A percentile compares a stretch with the other conserved stretches of the same genome.
These are phyloP conservation scores for Crucibulum parvulum DNA, from an alignment of 1,284 basidiomycete species.

Conservation along the genomic window DNA sequence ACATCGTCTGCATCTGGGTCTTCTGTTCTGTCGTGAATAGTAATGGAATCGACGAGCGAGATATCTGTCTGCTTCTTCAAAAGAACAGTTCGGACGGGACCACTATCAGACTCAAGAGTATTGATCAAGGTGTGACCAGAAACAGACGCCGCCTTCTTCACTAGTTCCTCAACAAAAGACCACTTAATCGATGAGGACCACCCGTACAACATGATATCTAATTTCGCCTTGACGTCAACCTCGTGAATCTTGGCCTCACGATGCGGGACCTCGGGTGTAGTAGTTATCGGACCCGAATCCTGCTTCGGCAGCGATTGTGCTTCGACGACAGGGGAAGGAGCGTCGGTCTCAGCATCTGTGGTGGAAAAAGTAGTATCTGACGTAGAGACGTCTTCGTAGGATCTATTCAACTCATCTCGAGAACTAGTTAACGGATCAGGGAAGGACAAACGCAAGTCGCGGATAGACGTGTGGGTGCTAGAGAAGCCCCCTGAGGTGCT, in stretches of 20 bases:
- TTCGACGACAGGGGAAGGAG: slow-evolving; percentile 11
- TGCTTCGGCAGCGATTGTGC: slow-evolving; percentile 26
- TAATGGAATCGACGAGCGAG: slow-evolving; percentile 40
- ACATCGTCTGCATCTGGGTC: slow-evolving; percentile 30
- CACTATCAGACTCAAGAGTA: slow-evolving; percentile 24
- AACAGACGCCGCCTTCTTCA: slow-evolving; percentile 46
- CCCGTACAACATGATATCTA: slow-evolving; percentile 71
- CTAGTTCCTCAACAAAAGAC: slow-evolving; percentile 59
- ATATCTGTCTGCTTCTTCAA: slow-evolving; percentile 29
- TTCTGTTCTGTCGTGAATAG: slow-evolving; percentile 61
- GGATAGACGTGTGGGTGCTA: slow-evolving; percentile 62
- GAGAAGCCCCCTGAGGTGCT: slow-evolving; percentile 55
- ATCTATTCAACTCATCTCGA: slow-evolving; percentile 59
- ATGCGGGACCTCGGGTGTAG: slow-evolving; percentile 47
- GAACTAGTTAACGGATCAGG: slow-evolving; percentile 79
- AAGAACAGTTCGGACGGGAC: slow-evolving; percentile 29
- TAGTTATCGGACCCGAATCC: slow-evolving; percentile 42
- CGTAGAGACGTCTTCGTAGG: slow-evolving; percentile 54
- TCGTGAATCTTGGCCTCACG: slow-evolving; percentile 21
- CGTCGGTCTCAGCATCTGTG: slow-evolving; percentile 21
- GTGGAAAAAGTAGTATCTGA: slow-evolving; percentile 31
- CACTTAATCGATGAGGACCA: slow-evolving; percentile 60
- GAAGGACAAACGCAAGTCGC: slow-evolving; percentile 78
- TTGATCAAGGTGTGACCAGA: slow-evolving; percentile 34
- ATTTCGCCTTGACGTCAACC: slow-evolving; percentile 40